phyloP scores from a whole-genome alignment of 2,329 filamentous ascomycete genomes.

The Myriosclerotinia scirpicola region DNA sequence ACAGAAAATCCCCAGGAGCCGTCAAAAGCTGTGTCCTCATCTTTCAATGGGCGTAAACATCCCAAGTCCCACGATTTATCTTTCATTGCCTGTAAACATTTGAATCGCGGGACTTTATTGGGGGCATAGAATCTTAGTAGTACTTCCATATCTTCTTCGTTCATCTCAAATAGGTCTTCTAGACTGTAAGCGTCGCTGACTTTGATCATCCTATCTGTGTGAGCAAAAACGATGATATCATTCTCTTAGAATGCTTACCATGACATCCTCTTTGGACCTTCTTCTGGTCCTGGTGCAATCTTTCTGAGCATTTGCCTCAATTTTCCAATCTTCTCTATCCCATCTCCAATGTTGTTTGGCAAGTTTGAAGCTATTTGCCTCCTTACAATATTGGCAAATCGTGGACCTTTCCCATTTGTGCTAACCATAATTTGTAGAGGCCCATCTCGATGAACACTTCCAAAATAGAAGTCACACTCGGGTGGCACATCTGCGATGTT shows the following conservation, averaged over 20 bases:
- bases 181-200: slow-evolving; percentile 86
- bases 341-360: slow-evolving; percentile 77
- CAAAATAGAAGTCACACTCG: slow-evolving; percentile 99
- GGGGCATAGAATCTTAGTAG: slow-evolving; percentile 72
- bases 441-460: slow-evolving; percentile 90
- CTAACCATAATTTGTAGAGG: slow-evolving; percentile 98
- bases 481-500: slow-evolving; percentile 97
- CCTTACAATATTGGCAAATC: slow-evolving; percentile 82
- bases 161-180: slow-evolving; percentile 80
- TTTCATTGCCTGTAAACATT: slow-evolving; percentile 56
- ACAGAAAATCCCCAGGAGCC: slow-evolving; percentile 41
- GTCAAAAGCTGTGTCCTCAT: slow-evolving; percentile 37
- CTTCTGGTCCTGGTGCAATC: slow-evolving; percentile 68
- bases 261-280: slow-evolving; percentile 85
- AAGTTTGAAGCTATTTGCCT: slow-evolving; percentile 75
- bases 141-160: slow-evolving; percentile 78
- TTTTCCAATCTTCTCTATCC: slow-evolving; percentile 80
- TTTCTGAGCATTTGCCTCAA: slow-evolving; percentile 77
- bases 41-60: slow-evolving; percentile 55
- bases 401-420: slow-evolving; percentile 94
- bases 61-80: slow-evolving; percentile 51
- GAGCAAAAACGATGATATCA: slow-evolving; percentile 34
- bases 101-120: slow-evolving; percentile 55
- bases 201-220: slow-evolving; percentile 72
- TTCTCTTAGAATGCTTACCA: slow-evolving; percentile 57